Base-by-base conservation (phyloP, 2,329 filamentous ascomycete genomes). In the Clarireedia homoeocarpa region DNA sequence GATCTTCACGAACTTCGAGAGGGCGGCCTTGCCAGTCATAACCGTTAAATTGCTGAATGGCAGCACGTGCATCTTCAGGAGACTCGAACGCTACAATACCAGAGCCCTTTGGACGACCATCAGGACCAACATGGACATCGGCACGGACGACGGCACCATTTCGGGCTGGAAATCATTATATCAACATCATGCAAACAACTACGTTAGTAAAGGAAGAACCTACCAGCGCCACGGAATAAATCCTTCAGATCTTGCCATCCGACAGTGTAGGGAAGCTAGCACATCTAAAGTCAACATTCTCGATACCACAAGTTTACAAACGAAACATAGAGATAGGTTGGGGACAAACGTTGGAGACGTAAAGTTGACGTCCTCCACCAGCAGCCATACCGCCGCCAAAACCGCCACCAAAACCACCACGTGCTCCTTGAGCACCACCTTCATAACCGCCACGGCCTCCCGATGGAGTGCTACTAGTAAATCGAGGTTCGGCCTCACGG, bases 231-330 rank as follows among this genome's bases (percentile, higher is more conserved):
- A 70, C 94, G 89, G 81, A 99, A 99, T 64, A 99, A 81, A 73
- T 99, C 94, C 77, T 99, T 99, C 66, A 99, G 77, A 73, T 99
- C 94, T 76, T 99, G 94, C 94, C 94, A 99, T 71, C 94, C 94
- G 66, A 95, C 89, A 63, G 90, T 95, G 77, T 91, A 99, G 20
- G 94, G 94, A 66, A 99, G 88, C 94, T 99, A 66, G 61, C 56
- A 58, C 62, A 66, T 69, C 15, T 27, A 58, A 62, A 67, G 71
- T 74, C 66, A 77, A 73, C 65, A 67, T 38, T 52, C 53, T 58
- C 57, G 61, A 56, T 56, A 56, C 53, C 65, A 71, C 55, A 73
- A 58, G 53, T 45, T 58, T 42, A 59, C 50, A 59, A 61, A 57
- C 53, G 45, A 58, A 57, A 56, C 42, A 12, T 34, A 34, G 2